A percentile compares a stretch with the other conserved stretches of the same genome.
These are phyloP conservation scores for Mycena maculata DNA, from an alignment of 768 basidiomycete species.

Conservation along the genomic window DNA sequence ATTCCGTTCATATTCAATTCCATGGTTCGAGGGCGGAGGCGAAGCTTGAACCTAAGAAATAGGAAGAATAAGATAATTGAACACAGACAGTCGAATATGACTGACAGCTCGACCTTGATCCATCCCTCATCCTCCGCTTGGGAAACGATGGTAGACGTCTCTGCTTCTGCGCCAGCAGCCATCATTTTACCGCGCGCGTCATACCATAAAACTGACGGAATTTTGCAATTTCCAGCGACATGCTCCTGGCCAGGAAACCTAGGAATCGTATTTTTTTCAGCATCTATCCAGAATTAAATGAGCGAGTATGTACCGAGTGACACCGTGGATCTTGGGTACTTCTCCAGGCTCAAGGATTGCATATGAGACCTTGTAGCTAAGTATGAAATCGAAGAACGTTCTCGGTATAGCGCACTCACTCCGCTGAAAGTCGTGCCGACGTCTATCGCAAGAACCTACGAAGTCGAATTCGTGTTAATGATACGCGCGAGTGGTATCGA, in stretches of 20 bases:
- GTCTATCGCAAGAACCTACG: constrained; percentile 69
- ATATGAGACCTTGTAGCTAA: constrained; percentile 68
- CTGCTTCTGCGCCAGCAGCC: constrained; percentile 84
- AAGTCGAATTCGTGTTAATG: constrained; percentile 13
- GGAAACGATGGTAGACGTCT: constrained; percentile 64
- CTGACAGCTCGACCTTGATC: constrained; percentile 84
- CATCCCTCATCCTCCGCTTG: constrained; percentile 83
- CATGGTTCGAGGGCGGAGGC: constrained; percentile 82
- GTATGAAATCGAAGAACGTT: constrained; percentile 9
- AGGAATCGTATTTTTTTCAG: constrained; percentile 34
- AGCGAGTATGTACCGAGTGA: constrained; percentile 66
- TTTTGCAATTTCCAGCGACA: constrained; percentile 87
- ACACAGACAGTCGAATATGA: constrained; percentile 43
- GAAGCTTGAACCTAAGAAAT: constrained; percentile 76
- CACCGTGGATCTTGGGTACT: constrained; percentile 83
- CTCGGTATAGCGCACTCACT: constrained; percentile 48
- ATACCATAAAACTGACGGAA: constrained; percentile 74
- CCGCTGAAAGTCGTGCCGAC: constrained; percentile 88
- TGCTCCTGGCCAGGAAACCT: constrained; percentile 90
- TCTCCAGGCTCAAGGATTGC: constrained; percentile 86
- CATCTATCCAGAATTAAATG: constrained; percentile 2
- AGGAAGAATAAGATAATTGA: not conserved
- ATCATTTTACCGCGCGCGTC: constrained; percentile 72
- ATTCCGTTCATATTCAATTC: constrained; percentile 87
- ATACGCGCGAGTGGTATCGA: constrained; percentile 15